Percentiles rank a stretch among this genome's conserved stretches.
Evolutionary conservation across 352 stramenopile genomes (phyloP).

Genomic region (Pythium sp.): DNA sequence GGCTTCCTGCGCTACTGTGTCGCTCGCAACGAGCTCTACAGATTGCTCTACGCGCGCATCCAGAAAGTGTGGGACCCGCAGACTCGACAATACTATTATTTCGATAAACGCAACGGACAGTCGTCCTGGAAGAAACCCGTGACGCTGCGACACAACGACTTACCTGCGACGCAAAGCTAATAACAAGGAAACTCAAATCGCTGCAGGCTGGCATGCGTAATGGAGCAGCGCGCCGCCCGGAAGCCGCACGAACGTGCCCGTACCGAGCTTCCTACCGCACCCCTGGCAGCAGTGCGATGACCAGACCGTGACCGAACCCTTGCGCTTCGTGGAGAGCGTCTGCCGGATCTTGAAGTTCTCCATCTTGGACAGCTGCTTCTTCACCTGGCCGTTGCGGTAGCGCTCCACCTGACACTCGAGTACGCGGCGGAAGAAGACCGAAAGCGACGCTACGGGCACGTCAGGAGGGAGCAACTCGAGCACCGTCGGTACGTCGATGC

Average conservation of each 20-base stretch:
- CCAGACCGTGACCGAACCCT: constrained; percentile 73
- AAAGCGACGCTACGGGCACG: constrained; percentile 44
- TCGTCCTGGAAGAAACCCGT: constrained; percentile 78
- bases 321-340: constrained; percentile 58
- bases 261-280: constrained; percentile 67
- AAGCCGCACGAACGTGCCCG: constrained; percentile 70
- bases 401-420: constrained; percentile 75
- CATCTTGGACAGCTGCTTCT: constrained; percentile 87
- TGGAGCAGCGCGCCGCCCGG: constrained; percentile 59
- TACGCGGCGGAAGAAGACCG: constrained; percentile 67
- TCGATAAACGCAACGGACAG: constrained; percentile 67
- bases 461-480: constrained; percentile 69
- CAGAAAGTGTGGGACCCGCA: constrained; percentile 72
- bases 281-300: constrained; percentile 68
- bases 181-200: background rate
- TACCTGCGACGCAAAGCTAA: constrained; percentile 10
- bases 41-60: constrained; percentile 43
- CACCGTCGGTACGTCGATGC: constrained; percentile 75
- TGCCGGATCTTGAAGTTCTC: constrained; percentile 82
- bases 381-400: constrained; percentile 78
- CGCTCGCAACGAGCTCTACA: constrained; percentile 48
- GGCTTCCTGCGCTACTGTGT: constrained; percentile 41
- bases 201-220: constrained; percentile 66
- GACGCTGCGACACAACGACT: constrained; percentile 45
- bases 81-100: constrained; percentile 77